Evolutionary conservation across 2,329 filamentous ascomycete genomes (phyloP).

Genomic region (Aspergillus brunneoviolaceus): DNA sequence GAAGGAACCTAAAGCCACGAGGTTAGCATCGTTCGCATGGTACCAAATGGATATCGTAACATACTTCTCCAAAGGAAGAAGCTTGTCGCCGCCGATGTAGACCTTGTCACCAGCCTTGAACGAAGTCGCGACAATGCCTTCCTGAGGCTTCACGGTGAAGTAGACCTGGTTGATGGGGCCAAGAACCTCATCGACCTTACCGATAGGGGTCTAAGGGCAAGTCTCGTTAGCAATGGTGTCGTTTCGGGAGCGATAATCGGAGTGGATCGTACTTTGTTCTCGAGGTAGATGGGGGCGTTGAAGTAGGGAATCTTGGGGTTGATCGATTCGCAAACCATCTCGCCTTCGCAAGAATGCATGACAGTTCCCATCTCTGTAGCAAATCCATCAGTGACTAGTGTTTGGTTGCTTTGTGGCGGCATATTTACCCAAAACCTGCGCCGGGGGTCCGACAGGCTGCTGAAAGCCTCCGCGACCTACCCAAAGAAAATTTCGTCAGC

Average conservation of each 20-base stretch:
- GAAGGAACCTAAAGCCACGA: constrained; percentile 67
- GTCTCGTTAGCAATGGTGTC: constrained; percentile 17
- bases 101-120: constrained; percentile 98
- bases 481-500: constrained; percentile 39
- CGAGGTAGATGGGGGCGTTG: constrained; percentile 97
- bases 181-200: constrained; percentile 97
- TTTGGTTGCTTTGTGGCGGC: constrained; percentile 1
- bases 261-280: constrained; percentile 74
- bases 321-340: constrained; percentile 94
- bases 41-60: constrained; percentile 13
- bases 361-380: constrained; percentile 83
- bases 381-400: constrained; percentile 30
- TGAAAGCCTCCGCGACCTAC: constrained; percentile 63
- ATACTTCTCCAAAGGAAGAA: constrained; percentile 83
- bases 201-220: constrained; percentile 67
- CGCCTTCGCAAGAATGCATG: constrained; percentile 91
- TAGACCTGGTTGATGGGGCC: constrained; percentile 97
- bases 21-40: constrained; percentile 17
- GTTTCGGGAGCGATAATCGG: neutral
- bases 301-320: constrained; percentile 98
- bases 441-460: constrained; percentile 61
- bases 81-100: constrained; percentile 91
- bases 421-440: constrained; percentile 57
- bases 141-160: constrained; percentile 96
- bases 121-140: constrained; percentile 89